A percentile compares a stretch with the other conserved stretches of the same genome.
These are phyloP conservation scores for Entomortierella chlamydospora DNA, from an alignment of 192 early-diverging fungal species.

Conservation along the genomic window DNA sequence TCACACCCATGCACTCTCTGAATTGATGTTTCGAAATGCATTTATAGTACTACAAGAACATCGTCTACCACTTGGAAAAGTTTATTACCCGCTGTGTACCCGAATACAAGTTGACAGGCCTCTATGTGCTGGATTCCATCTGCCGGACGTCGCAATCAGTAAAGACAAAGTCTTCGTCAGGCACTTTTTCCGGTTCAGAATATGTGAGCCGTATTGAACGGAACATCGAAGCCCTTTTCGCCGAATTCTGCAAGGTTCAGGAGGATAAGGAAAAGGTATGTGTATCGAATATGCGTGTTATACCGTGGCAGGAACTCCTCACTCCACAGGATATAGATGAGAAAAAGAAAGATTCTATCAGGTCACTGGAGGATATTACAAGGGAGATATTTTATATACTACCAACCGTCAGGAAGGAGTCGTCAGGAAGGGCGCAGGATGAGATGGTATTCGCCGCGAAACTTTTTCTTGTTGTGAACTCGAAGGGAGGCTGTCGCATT, in stretches of 20 bases:
- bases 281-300: not conserved
- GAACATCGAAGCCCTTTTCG: conserved; percentile 57
- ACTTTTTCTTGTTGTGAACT: not conserved
- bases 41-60: conserved; percentile 65
- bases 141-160: conserved; percentile 57
- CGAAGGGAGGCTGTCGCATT: not conserved
- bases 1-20: not conserved
- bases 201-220: conserved; percentile 57
- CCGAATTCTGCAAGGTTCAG: conserved; percentile 55
- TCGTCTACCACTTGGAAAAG: conserved; percentile 61
- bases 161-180: conserved; percentile 34
- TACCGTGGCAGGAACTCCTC: too few species aligned
- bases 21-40: not conserved
- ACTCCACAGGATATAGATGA: too few species aligned
- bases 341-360: too few species aligned
- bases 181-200: conserved; percentile 45
- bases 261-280: conserved; percentile 59
- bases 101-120: conserved; percentile 68
- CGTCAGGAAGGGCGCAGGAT: not conserved
- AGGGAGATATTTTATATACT: too few species aligned
- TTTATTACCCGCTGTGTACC: conserved; percentile 64
- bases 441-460: not conserved
- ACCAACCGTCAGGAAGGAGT: too few species aligned
- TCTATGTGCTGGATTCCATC: conserved; percentile 73
- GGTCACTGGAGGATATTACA: too few species aligned